Base-by-base conservation (phyloP, 306 rosid genomes). In the Astragalus glycyphyllos region DNA sequence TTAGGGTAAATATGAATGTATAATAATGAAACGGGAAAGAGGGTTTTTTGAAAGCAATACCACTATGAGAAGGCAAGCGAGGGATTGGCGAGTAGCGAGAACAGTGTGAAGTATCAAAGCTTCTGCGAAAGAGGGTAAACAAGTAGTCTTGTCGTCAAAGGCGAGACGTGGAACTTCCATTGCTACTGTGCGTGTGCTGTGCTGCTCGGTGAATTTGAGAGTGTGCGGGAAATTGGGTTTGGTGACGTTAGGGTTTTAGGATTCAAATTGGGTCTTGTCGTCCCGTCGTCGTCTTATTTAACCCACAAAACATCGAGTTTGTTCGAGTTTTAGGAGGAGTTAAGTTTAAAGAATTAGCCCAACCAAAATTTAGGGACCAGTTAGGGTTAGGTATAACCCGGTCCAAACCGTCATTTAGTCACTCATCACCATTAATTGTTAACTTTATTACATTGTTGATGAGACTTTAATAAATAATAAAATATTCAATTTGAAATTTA, bases 181-280 rank as follows among this genome's bases (percentile, higher is more conserved):
- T 76, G 81, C 42, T 38, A 38, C 42, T 38, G 2, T 38, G 42
- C 42, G 38, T 38, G 42, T 20, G 23, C 23, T 20, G 32, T 70
- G 78, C 80, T 81, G 41, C 32, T 26, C 31, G 7, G 31, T 8
- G 42, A 45, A 31, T 6, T 38, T 34, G 72, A 37, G 56, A 31
- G 59, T 85, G 54, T 62, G 79, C 66, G 69, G 77, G 82, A 48
- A 67, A 62, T 50, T 40, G 81, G 69, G 71, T 64, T 78, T 65
- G 80, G 80, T 83, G 71, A 15, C 67, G 68, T 84, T 83, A 78
- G 96, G 96, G 88, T 79, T 88, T 82, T 58, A 37, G 57, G 15
- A 32, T 57, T 8, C 48, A 71, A 70, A 65, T 67, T 80, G 23
- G n/a, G n/a, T n/a, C n/a, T n/a, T n/a, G n/a, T n/a, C n/a, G n/a